A percentile compares a stretch with the other conserved stretches of the same genome.
Conservation (phyloP, 306 rosid species). For the Medicago truncatula region MtrunA17r5.0-ANR NC_053043.1:49624001-49624500, state of each 20-base stretch:
- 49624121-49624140: no score
- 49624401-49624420: constrained; percentile 85
- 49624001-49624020: constrained; percentile 12
- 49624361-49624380: constrained; percentile 47
- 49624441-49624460: constrained; percentile 94
- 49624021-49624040: neutral
- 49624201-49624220: constrained; percentile 98
- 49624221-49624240: constrained; percentile 99
- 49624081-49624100: no score
- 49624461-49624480: constrained; percentile 93
- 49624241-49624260: constrained; percentile 99
- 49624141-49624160: neutral
- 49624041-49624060: no score
- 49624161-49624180: constrained; percentile 7
- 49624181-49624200: constrained; percentile 13
- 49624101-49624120: no score
- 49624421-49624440: constrained; percentile 99
- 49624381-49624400: constrained; percentile 63
- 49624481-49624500: constrained; percentile 96
- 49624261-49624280: constrained; percentile 99
- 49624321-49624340: constrained; percentile 50
- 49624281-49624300: constrained; percentile 99
- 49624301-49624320: constrained; percentile 42
- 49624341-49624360: constrained; percentile 47
- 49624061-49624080: no score